Percentiles rank a stretch among this genome's conserved stretches.
phyloP scores from a whole-genome alignment of 2,329 filamentous ascomycete genomes.

The Nigrospora osmanthi region DNA sequence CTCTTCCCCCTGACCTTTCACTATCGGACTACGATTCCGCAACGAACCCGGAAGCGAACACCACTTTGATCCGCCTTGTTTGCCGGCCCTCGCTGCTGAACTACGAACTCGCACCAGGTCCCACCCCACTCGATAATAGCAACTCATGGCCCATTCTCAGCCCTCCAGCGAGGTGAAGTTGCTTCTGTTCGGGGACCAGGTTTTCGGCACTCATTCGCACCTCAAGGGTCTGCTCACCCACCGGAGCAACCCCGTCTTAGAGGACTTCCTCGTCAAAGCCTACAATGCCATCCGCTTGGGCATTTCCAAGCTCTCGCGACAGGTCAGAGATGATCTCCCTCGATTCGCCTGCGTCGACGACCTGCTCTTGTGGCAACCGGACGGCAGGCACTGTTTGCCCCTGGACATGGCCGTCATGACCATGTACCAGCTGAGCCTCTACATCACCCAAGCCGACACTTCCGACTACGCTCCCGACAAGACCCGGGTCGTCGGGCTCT shows the following conservation, averaged over 20 bases:
- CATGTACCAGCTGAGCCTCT: conserved; percentile 10
- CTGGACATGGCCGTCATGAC: conserved; percentile 14
- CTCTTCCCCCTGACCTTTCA: no score
- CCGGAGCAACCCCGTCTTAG: conserved; percentile 7
- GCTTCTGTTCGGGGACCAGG: conserved; percentile 14
- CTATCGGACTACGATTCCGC: no score
- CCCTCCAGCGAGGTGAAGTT: neutral
- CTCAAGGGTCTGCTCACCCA: conserved; percentile 6
- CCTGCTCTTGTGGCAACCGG: conserved; percentile 10
- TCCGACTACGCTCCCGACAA: conserved; percentile 3
- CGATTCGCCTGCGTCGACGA: conserved; percentile 12
- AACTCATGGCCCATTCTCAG: no score
- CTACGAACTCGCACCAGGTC: no score
- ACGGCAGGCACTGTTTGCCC: conserved; percentile 8
- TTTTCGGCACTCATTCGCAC: conserved; percentile 7
- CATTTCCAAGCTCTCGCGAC: conserved; percentile 7
- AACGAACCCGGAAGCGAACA: no score
- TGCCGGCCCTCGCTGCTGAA: no score
- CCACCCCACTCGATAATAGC: no score
- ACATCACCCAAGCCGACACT: conserved; percentile 11
- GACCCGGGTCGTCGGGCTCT: conserved; percentile 15
- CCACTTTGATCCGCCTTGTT: no score
- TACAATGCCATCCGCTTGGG: conserved; percentile 9
- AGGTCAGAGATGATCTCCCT: conserved; percentile 9
- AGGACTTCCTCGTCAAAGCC: conserved; percentile 8